Conservation (phyloP, 139 green algal species). For the Coccomyxa sp. region DNA sequence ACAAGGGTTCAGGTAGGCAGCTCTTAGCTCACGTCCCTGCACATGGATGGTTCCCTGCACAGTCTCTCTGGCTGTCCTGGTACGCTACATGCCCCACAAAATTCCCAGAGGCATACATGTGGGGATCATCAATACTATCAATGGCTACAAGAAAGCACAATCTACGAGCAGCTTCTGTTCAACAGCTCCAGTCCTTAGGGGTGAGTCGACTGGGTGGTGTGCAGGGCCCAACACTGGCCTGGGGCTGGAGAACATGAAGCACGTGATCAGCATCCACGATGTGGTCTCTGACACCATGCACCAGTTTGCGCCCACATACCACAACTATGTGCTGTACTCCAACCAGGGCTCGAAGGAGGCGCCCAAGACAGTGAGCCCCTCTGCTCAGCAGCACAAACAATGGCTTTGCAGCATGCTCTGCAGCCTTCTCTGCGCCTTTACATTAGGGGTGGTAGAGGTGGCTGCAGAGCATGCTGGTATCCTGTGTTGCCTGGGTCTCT, state of each 20-base stretch:
- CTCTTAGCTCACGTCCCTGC: too few relatives aligned
- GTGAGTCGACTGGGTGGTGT: too few relatives aligned
- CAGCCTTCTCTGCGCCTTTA: background rate
- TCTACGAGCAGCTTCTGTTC: too few relatives aligned
- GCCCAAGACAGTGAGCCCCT: constrained; percentile 10
- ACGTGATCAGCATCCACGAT: constrained; percentile 84
- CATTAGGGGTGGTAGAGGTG: background rate
- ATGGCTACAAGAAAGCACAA: too few relatives aligned
- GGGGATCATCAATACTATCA: too few relatives aligned
- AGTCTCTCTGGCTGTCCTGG: too few relatives aligned
- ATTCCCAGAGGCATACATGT: too few relatives aligned
- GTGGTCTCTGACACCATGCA: constrained; percentile 87
- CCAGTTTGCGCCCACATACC: constrained; percentile 89
- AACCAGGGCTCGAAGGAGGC: constrained; percentile 57
- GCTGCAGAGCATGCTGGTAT: background rate
- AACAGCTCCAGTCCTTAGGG: too few relatives aligned
- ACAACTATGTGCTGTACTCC: constrained; percentile 89
- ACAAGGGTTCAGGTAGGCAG: constrained; percentile 43
- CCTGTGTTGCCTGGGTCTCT: too few relatives aligned
- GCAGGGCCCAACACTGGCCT: constrained; percentile 4
- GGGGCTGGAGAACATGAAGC: constrained; percentile 51
- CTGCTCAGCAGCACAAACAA: background rate
- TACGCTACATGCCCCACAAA: background rate
- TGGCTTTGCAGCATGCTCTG: background rate
- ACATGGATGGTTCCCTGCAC: too few relatives aligned